Base-by-base conservation (phyloP, 129 eudicot genomes). In the Smallanthus sonchifolius region DNA sequence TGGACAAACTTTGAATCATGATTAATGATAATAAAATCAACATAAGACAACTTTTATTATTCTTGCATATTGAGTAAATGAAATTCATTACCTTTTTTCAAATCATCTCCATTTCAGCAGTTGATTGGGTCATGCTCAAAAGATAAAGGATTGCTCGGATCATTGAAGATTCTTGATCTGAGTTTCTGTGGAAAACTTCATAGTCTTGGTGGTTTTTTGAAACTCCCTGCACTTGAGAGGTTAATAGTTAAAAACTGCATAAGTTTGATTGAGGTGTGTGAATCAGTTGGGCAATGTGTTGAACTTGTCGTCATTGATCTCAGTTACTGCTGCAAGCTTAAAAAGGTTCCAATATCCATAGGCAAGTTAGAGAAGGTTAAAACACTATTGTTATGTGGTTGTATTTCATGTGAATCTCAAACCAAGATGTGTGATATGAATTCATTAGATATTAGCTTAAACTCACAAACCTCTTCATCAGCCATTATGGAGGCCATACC, bases 161-260 rank as follows among this genome's bases (percentile, higher is more conserved):
- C 73, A 32, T 34, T 74, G 5, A 72, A 56, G 76, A 19, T 72
- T 39, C 76, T 72, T 20, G 11, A 20, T 38, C 5, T 72, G 28
- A 56, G 78, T 11, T 74, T 28, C 14, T 43, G 62, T 45, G 2
- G 44, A 5, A 35, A n/a, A 0, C 69, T 74, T 61, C 20, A 0
- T 15, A 61, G 2, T 16, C 3, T 73, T 3, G 3, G 47, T 9
- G 77, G 60, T 17, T 73, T 73, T 40, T n/a, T 1, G 0, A 7
- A 34, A 32, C 36, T 74, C 15, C 78, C 62, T n/a, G 0, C 20
- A 9, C 61, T 61, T 44, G 70, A 74, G 47, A 61, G 24, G 16
- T 17, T 74, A n/a, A 44, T 44, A 1, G 2, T 19, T 10, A 10
- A 6, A 10, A 17, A 37, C 0, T 72, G 67, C 38, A 19, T 1